These are phyloP conservation scores for Arthrobotrys conoides DNA, from an alignment of 2,329 filamentous ascomycete genomes.

Conservation along the genomic window DNA sequence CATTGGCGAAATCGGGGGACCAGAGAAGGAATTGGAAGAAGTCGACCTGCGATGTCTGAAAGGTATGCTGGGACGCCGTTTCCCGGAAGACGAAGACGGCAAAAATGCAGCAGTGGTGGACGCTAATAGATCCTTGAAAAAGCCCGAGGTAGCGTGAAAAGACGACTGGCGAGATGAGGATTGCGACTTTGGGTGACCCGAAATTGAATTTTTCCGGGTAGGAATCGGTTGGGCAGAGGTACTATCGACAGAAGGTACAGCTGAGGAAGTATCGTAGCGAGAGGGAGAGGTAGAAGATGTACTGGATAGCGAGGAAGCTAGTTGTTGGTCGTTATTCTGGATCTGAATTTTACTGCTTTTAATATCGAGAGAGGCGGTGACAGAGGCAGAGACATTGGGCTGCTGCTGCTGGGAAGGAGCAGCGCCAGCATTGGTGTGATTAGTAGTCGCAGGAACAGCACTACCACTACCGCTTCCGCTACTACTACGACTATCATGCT, in stretches of 20 bases:
- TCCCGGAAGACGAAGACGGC: constrained; percentile 47
- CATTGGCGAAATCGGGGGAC: constrained; percentile 43
- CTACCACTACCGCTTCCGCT: no score
- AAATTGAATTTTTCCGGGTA: constrained; percentile 46
- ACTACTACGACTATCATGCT: constrained; percentile 1
- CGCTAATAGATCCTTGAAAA: constrained; percentile 60
- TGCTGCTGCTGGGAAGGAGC: not conserved
- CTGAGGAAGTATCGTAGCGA: constrained; percentile 24
- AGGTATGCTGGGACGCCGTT: constrained; percentile 56
- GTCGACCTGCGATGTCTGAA: constrained; percentile 56
- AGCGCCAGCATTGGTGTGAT: constrained; percentile 1
- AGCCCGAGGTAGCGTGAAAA: constrained; percentile 58
- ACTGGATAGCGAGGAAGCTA: constrained; percentile 40
- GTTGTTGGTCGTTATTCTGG: constrained; percentile 30
- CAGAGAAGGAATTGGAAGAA: constrained; percentile 53
- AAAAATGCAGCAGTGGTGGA: constrained; percentile 55
- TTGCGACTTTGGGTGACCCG: constrained; percentile 42
- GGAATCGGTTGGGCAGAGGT: constrained; percentile 32
- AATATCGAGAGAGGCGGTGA: not conserved
- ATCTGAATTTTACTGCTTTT: constrained; percentile 34
- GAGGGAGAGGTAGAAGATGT: constrained; percentile 31
- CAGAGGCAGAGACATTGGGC: not conserved
- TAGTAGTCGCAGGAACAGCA: constrained; percentile 16
- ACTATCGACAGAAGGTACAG: constrained; percentile 21
- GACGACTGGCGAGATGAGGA: constrained; percentile 51